Conservation (phyloP, 2,329 filamentous ascomycete genomes). For the Exophiala bonariae region DNA sequence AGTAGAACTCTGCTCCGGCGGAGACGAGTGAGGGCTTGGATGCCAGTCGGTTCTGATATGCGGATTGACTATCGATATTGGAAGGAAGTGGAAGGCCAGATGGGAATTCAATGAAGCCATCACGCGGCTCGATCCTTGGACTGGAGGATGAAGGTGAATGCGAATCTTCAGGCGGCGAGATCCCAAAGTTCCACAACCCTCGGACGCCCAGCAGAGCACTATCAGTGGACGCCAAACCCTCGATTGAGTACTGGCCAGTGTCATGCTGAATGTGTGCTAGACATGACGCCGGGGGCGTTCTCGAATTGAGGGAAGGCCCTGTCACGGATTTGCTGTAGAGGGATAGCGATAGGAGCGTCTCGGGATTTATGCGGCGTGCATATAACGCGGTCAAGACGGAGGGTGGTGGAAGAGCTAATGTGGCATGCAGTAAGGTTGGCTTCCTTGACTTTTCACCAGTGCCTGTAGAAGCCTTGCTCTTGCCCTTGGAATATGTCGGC, state of each 20-base stretch:
- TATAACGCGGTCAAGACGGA: slow-evolving; percentile 86
- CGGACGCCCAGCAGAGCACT: slow-evolving; percentile 84
- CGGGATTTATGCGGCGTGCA: slow-evolving; percentile 73
- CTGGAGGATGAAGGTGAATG: background rate
- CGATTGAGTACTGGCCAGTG: slow-evolving; percentile 80
- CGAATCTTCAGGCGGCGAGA: slow-evolving; percentile 47
- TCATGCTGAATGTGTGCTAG: slow-evolving; percentile 64
- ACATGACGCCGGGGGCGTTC: slow-evolving; percentile 49
- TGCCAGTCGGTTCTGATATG: slow-evolving; percentile 18
- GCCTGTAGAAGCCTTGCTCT: slow-evolving; percentile 40
- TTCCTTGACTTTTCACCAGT: slow-evolving; percentile 31
- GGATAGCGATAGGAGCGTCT: slow-evolving; percentile 76
- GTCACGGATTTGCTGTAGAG: slow-evolving; percentile 42
- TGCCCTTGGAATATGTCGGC: slow-evolving; percentile 20
- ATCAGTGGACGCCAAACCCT: slow-evolving; percentile 90
- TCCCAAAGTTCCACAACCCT: slow-evolving; percentile 92
- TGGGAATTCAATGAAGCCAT: slow-evolving; percentile 16
- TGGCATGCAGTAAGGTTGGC: slow-evolving; percentile 46
- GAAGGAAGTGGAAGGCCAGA: slow-evolving; percentile 25
- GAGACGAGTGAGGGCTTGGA: slow-evolving; percentile 69
- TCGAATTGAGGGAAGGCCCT: slow-evolving; percentile 38
- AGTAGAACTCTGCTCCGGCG: slow-evolving; percentile 90
- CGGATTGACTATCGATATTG: slow-evolving; percentile 33
- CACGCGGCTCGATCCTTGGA: slow-evolving; percentile 1
- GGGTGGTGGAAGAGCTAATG: slow-evolving; percentile 59